Evolutionary conservation across 192 early-diverging fungal species (phyloP).

Genomic region (Haplosporangium gracile): DNA sequence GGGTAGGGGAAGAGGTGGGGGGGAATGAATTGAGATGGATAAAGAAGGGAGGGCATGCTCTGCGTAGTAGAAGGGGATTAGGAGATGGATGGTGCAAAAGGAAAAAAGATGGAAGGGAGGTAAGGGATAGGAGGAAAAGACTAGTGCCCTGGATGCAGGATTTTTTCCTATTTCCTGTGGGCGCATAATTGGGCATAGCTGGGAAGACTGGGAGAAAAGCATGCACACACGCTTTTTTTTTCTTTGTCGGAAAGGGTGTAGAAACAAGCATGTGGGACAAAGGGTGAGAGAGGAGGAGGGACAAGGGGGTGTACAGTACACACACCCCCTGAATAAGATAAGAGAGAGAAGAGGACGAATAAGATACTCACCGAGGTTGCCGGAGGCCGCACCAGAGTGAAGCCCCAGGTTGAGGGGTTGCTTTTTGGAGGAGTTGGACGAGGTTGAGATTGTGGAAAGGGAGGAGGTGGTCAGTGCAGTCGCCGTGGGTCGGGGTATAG

Average conservation of each 20-base stretch:
- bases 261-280: constrained; percentile 1
- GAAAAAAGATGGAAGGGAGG: neutral
- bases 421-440: constrained; percentile 15
- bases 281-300: neutral
- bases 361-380: constrained; percentile 62
- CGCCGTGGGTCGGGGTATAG: neutral
- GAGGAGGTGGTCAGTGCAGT: constrained; percentile 4
- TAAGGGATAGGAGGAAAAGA: too few species aligned
- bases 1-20: neutral
- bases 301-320: too few species aligned
- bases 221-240: neutral
- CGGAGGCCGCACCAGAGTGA: constrained; percentile 66
- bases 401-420: constrained; percentile 49
- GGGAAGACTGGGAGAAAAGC: neutral
- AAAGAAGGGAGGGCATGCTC: neutral
- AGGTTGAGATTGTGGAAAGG: neutral
- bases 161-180: neutral
- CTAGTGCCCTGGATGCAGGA: neutral
- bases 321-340: neutral
- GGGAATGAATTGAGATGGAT: neutral
- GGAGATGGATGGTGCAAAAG: neutral
- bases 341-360: neutral
- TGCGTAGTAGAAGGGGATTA: too few species aligned
- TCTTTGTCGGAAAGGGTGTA: neutral
- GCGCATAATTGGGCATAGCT: constrained; percentile 1